Evolutionary conservation across 441 rosid genomes (phyloP), one percentile per base, ranked within the genome.

Genomic region (Gossypium lobatum): DNA sequence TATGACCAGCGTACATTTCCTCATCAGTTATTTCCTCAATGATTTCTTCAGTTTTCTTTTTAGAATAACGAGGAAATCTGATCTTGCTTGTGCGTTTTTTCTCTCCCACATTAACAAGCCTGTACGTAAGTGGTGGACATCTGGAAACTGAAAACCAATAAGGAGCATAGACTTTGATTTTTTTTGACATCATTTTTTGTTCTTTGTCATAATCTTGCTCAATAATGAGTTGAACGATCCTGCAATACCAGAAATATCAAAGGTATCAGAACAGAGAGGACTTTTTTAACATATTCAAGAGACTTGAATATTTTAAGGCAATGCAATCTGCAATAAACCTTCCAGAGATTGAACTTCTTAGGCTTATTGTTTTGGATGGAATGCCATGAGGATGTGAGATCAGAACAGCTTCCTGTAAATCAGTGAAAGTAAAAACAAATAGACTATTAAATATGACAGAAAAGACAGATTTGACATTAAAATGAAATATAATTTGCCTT

Each of bases 321-420:
- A 46, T 17, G 75, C 63, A 74, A 74, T 66, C 76, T 64, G 72
- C 71, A 74, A 76, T 48, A 60, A 76, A 96, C 98, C 98, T 93
- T 88, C 93, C 97, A 81, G 93, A 86, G 80, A 87, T 85, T 68
- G 92, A 88, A 89, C 98, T 93, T 81, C 90, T 88, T 74, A 96
- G 85, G 71, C 83, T 83, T 75, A 92, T 79, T 76, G 96, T 86
- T 85, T 88, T 93, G 10, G 99, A 84, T 46, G 97, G 97, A 75
- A 84, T 77, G 74, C 84, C 91, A 76, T 10, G 81, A 66, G 97
- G 99, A 75, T 96, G 95, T 58, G 97, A 92, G 75, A 93, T 83
- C 76, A 89, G 92, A 84, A 93, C 94, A 70, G 92, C 89, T 79
- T 92, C 99, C 99, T 93, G 89, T 54, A 67, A 64, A 73, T 8